Percentiles rank a stretch among this genome's conserved stretches.
phyloP scores from a whole-genome alignment of 2,329 filamentous ascomycete genomes.

The Zymoseptoria pseudotritici region DNA sequence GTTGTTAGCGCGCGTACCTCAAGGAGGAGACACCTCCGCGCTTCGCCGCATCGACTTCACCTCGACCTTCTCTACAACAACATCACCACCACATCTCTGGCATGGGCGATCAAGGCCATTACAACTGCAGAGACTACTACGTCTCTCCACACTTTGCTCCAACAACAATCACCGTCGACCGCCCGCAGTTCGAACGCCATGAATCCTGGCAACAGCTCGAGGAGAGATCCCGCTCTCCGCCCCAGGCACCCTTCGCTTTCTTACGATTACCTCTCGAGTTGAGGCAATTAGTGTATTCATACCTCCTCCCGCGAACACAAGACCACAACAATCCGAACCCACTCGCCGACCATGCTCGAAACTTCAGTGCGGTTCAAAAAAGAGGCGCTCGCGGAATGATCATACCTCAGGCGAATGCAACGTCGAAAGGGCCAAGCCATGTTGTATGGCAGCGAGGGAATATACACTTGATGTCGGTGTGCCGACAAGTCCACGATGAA shows the following conservation, averaged over 20 bases:
- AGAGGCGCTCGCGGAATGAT: conserved; percentile 21
- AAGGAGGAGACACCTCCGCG: not conserved
- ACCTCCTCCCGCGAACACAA: conserved; percentile 36
- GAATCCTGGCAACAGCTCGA: conserved; percentile 28
- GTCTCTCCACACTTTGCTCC: conserved; percentile 23
- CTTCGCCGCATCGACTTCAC: not conserved
- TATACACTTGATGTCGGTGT: conserved; percentile 34
- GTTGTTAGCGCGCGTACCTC: not conserved
- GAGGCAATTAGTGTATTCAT: conserved; percentile 35
- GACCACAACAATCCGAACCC: conserved; percentile 20
- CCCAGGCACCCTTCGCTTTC: conserved; percentile 25
- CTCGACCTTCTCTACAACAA: not conserved
- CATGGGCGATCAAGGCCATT: conserved; percentile 29
- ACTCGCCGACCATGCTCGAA: conserved; percentile 22
- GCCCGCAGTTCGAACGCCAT: conserved; percentile 16
- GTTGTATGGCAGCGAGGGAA: conserved; percentile 39
- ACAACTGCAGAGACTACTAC: conserved; percentile 33
- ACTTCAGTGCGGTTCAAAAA: conserved; percentile 27
- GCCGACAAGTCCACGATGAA: conserved; percentile 39
- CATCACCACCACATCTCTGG: conserved; percentile 1
- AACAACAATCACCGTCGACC: conserved; percentile 16
- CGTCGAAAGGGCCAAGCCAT: conserved; percentile 8
- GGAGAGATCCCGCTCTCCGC: conserved; percentile 25
- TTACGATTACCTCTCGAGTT: conserved; percentile 39
- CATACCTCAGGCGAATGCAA: conserved; percentile 8